Evolutionary conservation across 129 eudicot species (phyloP).

Genomic region (Rutidosis leptorrhynchoides): DNA sequence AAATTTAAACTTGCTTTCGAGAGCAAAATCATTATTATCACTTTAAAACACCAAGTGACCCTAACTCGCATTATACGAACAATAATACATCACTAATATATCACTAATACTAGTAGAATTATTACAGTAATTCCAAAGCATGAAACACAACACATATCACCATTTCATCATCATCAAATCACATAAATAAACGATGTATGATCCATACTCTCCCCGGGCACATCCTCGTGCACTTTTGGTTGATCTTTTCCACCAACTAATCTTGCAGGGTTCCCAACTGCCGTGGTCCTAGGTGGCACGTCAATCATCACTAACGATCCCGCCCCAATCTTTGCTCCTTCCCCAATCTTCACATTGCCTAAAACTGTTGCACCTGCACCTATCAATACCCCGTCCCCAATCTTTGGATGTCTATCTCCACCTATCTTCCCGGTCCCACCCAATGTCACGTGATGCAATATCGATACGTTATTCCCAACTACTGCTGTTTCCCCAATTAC

Average conservation of each 20-base stretch:
- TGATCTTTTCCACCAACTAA: constrained; percentile 68
- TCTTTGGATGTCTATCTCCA: constrained; percentile 78
- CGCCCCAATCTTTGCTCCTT: constrained; percentile 82
- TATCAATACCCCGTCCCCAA: constrained; percentile 75
- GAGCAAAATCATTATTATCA: background rate
- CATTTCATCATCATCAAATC: constrained; percentile 15
- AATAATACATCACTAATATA: background rate
- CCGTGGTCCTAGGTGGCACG: constrained; percentile 81
- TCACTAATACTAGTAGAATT: too few relatives aligned
- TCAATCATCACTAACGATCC: constrained; percentile 76
- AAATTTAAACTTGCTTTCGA: background rate
- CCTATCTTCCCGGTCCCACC: constrained; percentile 78
- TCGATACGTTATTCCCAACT: constrained; percentile 68
- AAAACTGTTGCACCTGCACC: constrained; percentile 78
- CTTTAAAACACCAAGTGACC: too few relatives aligned
- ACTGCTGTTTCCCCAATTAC: constrained; percentile 85
- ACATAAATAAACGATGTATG: constrained; percentile 65
- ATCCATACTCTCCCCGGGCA: constrained; percentile 77
- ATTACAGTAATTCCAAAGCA: constrained; percentile 7
- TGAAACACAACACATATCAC: constrained; percentile 17
- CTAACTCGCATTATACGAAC: background rate
- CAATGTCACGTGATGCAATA: constrained; percentile 77
- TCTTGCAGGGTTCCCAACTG: constrained; percentile 84
- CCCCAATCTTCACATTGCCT: constrained; percentile 65
- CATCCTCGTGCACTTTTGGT: constrained; percentile 49